Evolutionary conservation across 192 early-diverging fungal species (phyloP), one percentile per base, ranked within the genome.

Genomic region (Dispira parvispora): DNA sequence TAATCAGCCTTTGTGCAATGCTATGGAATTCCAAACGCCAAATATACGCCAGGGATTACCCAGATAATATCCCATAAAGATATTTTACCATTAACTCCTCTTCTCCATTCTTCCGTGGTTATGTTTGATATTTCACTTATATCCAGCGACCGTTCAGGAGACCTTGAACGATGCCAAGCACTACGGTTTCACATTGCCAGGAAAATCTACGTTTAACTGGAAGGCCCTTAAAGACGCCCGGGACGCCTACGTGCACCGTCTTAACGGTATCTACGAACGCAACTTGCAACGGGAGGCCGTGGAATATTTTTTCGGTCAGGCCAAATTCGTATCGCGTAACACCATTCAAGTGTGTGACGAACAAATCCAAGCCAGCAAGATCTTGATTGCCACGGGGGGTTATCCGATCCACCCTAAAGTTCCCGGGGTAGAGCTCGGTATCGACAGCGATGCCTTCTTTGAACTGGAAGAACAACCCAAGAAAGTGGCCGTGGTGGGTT

Each of bases 381-480:
- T 99, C 58, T 76, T 99, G 61, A 88, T 99, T 61, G 92, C 96
- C 52, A 86, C 88, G 12, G 86, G 88, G 62, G 84, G 86, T 42
- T 83, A 78, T 52, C 82, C 86, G 28, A 63, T 75, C 28, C 84
- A 93, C 64, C 96, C 91, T n/a, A 52, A 66, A 63, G 74, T 87
- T 49, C 84, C 87, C 43, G 95, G 95, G 38, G 84, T 86, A 4
- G 88, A 94, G 67, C 69, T 78, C 44, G 95, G 93, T 52, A 91
- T 99, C 62, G 84, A 83, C 64, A 87, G 84, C 55, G 96, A 99
- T 74, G 88, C 88, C 12, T 99, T 99, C 77, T 99, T 99, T 78
- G 88, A 92, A 42, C 77, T 99, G 45, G 84, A 91, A 63, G 63
- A 85, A 32, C 82, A 91, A 71, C 96, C 96, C 53, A 91, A 93